A percentile compares a stretch with the other conserved stretches of the same genome.
These are phyloP conservation scores for Cucurbita argyrosperma DNA, from an alignment of 306 rosid species.

Conservation along the genomic window DNA sequence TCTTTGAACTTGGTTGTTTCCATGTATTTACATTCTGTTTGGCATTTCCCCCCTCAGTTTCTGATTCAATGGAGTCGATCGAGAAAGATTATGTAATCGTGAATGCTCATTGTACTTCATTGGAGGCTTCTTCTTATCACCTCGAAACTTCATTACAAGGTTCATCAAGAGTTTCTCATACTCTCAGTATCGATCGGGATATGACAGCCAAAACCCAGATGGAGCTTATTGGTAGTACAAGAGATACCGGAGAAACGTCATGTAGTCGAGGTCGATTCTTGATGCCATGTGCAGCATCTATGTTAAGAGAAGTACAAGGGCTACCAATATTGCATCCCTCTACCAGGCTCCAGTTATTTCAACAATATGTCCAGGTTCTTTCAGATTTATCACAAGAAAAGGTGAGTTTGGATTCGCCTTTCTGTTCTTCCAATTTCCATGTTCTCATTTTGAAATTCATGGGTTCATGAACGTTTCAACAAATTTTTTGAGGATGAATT, in stretches of 20 bases:
- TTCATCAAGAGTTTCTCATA: conserved; percentile 23
- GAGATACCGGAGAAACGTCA: conserved; percentile 16
- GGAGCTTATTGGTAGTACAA: conserved; percentile 19
- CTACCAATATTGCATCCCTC: conserved; percentile 47
- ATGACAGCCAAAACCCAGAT: conserved; percentile 15
- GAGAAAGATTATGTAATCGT: conserved; percentile 79
- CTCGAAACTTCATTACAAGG: conserved; percentile 41
- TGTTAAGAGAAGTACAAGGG: conserved; percentile 37
- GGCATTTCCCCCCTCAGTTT: conserved; percentile 26
- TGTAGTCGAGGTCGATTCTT: conserved; percentile 11
- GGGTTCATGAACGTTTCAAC: not conserved
- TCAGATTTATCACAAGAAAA: conserved; percentile 53
- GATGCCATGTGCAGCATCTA: conserved; percentile 21
- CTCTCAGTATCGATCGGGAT: conserved; percentile 24
- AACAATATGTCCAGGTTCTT: conserved; percentile 52
- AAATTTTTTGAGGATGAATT: not conserved
- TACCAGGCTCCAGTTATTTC: conserved; percentile 41
- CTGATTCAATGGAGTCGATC: conserved; percentile 61
- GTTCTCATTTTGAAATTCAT: not conserved
- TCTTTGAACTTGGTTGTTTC: conserved; percentile 3
- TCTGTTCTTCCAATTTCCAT: not conserved
- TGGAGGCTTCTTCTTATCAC: conserved; percentile 50
- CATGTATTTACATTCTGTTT: not conserved
- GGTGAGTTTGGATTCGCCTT: conserved; percentile 17
- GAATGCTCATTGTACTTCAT: conserved; percentile 36